phyloP scores from a whole-genome alignment of 306 rosid genomes.

The Vachellia collinsii region DNA sequence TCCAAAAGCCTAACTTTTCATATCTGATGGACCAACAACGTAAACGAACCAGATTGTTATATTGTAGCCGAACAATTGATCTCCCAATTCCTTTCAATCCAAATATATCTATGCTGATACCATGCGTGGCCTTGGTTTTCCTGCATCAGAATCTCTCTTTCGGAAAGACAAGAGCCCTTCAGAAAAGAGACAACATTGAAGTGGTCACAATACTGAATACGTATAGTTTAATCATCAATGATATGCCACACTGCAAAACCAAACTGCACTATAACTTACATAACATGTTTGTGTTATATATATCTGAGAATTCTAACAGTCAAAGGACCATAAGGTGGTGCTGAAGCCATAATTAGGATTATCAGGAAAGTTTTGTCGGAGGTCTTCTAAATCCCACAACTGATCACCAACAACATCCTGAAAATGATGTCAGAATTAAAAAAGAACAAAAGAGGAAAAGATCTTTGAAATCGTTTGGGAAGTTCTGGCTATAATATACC shows the following conservation, averaged over 20 bases:
- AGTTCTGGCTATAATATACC: constrained; percentile 43
- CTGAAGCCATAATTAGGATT: constrained; percentile 53
- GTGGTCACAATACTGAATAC: not conserved
- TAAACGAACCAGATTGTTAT: constrained; percentile 35
- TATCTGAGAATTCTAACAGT: constrained; percentile 31
- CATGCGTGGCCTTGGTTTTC: not conserved
- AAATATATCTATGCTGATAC: not conserved
- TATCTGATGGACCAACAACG: constrained; percentile 36
- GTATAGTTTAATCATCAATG: not conserved
- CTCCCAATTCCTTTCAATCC: not conserved
- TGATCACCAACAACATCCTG: constrained; percentile 57
- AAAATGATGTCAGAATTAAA: constrained; percentile 41
- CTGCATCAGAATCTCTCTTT: constrained; percentile 15
- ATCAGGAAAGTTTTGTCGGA: constrained; percentile 71
- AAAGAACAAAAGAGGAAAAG: not conserved
- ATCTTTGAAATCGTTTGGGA: not conserved
- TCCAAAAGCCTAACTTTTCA: constrained; percentile 36
- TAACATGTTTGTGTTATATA: constrained; percentile 48
- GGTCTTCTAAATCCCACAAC: constrained; percentile 79
- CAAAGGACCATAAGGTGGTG: constrained; percentile 69
- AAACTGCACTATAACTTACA: constrained; percentile 46
- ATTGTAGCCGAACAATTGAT: constrained; percentile 6
- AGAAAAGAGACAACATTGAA: constrained; percentile 1
- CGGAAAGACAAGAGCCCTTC: constrained; percentile 38
- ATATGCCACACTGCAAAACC: not conserved